Evolutionary conservation across 257 asterid species (phyloP), one percentile per base, ranked within the genome.

Genomic region (Solanum etuberosum): DNA sequence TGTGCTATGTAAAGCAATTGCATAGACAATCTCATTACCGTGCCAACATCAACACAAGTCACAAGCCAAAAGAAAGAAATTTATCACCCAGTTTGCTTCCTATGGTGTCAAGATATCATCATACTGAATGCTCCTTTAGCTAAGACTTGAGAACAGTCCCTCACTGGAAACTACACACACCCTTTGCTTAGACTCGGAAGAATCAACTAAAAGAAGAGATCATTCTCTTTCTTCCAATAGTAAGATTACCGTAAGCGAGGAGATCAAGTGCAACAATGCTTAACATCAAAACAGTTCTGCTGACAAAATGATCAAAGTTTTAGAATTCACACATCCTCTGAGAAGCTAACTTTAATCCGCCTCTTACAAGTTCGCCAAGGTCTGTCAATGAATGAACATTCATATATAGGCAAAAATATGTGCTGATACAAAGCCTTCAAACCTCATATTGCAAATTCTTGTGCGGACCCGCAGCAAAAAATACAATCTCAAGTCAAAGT

Each of bases 341-440:
- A 16, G 18, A 86, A 73, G 42, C 85, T 29, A 37, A 31, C 25
- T 27, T 29, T 21, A 80, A 38, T 42, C 74, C 74, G 84, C 51
- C 78, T 73, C 63, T 63, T 31, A 5, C 48, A 78, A 18, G 65
- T 78, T 16, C 51, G 9, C 43, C 42, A 70, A 51, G 37, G 40
- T 59, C 57, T n/a, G 61, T 27, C 85, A 11, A 32, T 43, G 57
- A 38, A 48, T 70, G 84, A 78, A 42, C 9, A 42, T 86, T 31
- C 40, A 70, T 57, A 42, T 35, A 80, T 32, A 18, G 43, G 61
- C 87, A 42, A 81, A 68, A 82, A 86, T 32, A 32, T n/a, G 34
- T 43, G 70, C 65, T 87, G 81, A 86, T 76, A 13, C 74, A 87
- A 54, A 70, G 51, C 86, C 63, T 83, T 80, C 85, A 89, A 85